Evolutionary conservation across 2,329 filamentous ascomycete species (phyloP).

Genomic region (Aspergillus neoniger): DNA sequence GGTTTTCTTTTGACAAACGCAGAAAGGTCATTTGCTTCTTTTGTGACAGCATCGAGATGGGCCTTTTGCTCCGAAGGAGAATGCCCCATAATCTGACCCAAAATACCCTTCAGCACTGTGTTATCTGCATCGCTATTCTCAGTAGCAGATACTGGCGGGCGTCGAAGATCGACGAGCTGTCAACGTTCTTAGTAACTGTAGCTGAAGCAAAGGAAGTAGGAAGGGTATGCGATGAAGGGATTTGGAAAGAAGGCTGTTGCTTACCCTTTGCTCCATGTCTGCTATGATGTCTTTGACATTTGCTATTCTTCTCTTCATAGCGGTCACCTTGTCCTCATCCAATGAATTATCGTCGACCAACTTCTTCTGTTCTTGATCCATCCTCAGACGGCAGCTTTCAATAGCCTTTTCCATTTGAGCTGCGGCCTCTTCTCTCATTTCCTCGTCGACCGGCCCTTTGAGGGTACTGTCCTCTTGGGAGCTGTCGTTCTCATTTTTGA

Average conservation of each 20-base stretch:
- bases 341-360: conserved; percentile 41
- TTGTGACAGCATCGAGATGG: conserved; percentile 56
- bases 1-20: conserved; percentile 60
- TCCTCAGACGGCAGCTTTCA: conserved; percentile 56
- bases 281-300: conserved; percentile 63
- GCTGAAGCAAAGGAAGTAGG: conserved; percentile 6
- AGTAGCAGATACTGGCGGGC: conserved; percentile 54
- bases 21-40: conserved; percentile 61
- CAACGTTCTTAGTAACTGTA: conserved; percentile 10
- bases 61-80: conserved; percentile 55
- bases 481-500: conserved; percentile 52
- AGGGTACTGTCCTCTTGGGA: conserved; percentile 43
- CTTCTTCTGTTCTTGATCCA: conserved; percentile 55
- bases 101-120: conserved; percentile 56
- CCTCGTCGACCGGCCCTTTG: conserved; percentile 51
- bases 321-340: conserved; percentile 43
- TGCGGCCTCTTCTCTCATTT: conserved; percentile 59
- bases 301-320: conserved; percentile 51
- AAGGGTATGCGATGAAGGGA: not conserved
- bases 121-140: conserved; percentile 37
- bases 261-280: conserved; percentile 62
- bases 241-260: conserved; percentile 17
- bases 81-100: conserved; percentile 60
- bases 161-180: conserved; percentile 58
- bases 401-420: conserved; percentile 63